These are phyloP conservation scores for Cladosporium austrohemisphaericum DNA, from an alignment of 2,329 filamentous ascomycete species.

Conservation along the genomic window DNA sequence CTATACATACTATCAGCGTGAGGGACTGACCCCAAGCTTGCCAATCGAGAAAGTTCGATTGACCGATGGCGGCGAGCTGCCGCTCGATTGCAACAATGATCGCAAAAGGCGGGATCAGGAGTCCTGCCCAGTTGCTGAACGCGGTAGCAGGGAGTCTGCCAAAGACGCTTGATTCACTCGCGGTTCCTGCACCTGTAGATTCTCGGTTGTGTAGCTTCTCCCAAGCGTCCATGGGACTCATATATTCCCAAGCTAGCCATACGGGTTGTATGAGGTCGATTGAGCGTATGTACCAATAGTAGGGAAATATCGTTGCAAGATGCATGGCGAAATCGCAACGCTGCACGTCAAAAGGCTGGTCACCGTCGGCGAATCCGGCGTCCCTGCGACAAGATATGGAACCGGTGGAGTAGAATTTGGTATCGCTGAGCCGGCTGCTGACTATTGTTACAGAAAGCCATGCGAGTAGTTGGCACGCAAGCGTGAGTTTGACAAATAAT, in stretches of 20 bases:
- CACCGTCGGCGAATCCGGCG: background rate
- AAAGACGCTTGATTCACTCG: too few relatives aligned
- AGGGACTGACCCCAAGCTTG: background rate
- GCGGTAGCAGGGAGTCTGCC: background rate
- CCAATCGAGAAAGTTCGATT: background rate
- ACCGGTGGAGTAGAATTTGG: background rate
- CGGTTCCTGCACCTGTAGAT: too few relatives aligned
- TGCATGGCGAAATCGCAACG: background rate
- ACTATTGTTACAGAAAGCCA: too few relatives aligned
- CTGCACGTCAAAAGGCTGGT: background rate
- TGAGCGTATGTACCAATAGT: background rate
- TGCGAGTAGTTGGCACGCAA: background rate
- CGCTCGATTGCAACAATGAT: background rate
- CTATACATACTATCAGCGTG: background rate
- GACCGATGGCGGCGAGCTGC: background rate
- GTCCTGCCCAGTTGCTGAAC: background rate
- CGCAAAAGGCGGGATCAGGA: background rate
- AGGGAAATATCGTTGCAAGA: background rate
- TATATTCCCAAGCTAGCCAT: background rate
- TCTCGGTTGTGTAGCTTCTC: background rate
- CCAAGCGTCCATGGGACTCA: background rate
- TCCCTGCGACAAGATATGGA: background rate
- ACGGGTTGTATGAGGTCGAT: background rate
- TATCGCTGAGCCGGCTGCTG: background rate
- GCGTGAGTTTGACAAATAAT: background rate